Percentiles rank a stretch among this genome's conserved stretches.
phyloP scores from a whole-genome alignment of 1,139 yeast genomes.

The Arxiozyma bovina region DNA sequence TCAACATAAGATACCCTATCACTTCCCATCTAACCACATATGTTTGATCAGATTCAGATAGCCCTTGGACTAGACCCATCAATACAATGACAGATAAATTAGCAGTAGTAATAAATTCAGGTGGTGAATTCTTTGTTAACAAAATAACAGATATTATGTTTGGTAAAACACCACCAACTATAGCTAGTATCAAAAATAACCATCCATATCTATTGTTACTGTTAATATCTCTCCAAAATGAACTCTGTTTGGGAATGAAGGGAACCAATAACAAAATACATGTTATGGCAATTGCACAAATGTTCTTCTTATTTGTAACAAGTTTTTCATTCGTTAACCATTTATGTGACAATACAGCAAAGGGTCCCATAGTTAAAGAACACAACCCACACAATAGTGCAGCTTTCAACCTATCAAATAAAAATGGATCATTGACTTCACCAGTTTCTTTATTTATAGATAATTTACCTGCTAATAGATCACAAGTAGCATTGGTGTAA shows the following conservation, averaged over 20 bases:
- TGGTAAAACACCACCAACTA: constrained; percentile 23
- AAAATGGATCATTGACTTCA: constrained; percentile 25
- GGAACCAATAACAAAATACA: constrained; percentile 19
- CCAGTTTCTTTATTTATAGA: constrained; percentile 22
- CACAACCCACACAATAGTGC: constrained; percentile 25
- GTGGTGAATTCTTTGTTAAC: constrained; percentile 19
- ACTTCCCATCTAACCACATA: constrained; percentile 29
- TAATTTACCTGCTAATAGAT: constrained; percentile 21
- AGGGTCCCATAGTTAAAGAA: constrained; percentile 23
- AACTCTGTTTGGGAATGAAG: constrained; percentile 14
- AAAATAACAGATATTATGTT: constrained; percentile 20
- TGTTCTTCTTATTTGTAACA: constrained; percentile 1
- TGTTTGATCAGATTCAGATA: constrained; percentile 24
- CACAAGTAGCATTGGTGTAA: constrained; percentile 24
- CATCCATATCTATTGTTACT: constrained; percentile 10
- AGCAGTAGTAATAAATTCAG: constrained; percentile 24
- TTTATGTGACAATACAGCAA: constrained; percentile 19
- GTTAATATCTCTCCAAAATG: constrained; percentile 13
- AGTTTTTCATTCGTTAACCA: constrained; percentile 13
- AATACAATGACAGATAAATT: constrained; percentile 22
- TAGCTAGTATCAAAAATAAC: constrained; percentile 5
- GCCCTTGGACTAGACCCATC: constrained; percentile 27
- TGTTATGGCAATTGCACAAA: constrained; percentile 3
- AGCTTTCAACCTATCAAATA: constrained; percentile 27
- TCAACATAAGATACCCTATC: constrained; percentile 24